Evolutionary conservation across 1,284 basidiomycete genomes (phyloP).

Genomic region (Rhizoctonia solani): DNA sequence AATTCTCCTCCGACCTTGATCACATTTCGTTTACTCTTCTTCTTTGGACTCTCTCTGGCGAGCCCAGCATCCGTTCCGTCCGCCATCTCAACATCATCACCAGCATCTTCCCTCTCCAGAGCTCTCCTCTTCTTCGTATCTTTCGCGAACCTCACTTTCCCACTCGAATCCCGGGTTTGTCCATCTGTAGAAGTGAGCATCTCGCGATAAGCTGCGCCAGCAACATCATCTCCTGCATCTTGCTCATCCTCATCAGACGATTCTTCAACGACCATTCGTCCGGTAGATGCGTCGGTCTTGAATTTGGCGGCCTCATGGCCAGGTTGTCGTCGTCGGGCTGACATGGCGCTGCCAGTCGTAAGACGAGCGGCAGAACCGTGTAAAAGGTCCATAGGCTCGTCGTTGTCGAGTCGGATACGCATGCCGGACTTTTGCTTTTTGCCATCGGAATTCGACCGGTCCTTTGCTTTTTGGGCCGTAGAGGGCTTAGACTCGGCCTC

Average conservation of each 20-base stretch:
- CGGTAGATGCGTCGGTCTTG: slow-evolving; percentile 82
- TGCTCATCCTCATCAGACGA: slow-evolving; percentile 50
- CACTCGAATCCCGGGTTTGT: slow-evolving; percentile 80
- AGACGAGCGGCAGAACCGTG: slow-evolving; percentile 79
- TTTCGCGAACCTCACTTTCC: slow-evolving; percentile 94
- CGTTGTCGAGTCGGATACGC: slow-evolving; percentile 85
- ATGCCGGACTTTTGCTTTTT: slow-evolving; percentile 46
- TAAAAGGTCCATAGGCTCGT: slow-evolving; percentile 95
- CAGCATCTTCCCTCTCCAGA: slow-evolving; percentile 58
- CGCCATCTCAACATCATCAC: slow-evolving; percentile 73
- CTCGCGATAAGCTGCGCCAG: slow-evolving; percentile 84
- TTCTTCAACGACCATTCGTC: slow-evolving; percentile 87
- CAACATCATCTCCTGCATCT: slow-evolving; percentile 56
- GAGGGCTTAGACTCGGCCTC: slow-evolving; percentile 50
- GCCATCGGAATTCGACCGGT: slow-evolving; percentile 40
- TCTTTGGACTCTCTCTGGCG: slow-evolving; percentile 49
- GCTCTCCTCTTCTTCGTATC: slow-evolving; percentile 88
- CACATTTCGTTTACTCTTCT: slow-evolving; percentile 60
- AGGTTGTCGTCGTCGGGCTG: slow-evolving; percentile 67
- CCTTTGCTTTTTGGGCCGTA: slow-evolving; percentile 48
- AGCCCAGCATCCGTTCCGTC: slow-evolving; percentile 50
- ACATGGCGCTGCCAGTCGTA: slow-evolving; percentile 69
- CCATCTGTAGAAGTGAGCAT: slow-evolving; percentile 84
- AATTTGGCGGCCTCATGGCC: slow-evolving; percentile 87
- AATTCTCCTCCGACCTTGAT: slow-evolving; percentile 82